Evolutionary conservation across 441 rosid genomes (phyloP).

Genomic region (Viola pubescens): DNA sequence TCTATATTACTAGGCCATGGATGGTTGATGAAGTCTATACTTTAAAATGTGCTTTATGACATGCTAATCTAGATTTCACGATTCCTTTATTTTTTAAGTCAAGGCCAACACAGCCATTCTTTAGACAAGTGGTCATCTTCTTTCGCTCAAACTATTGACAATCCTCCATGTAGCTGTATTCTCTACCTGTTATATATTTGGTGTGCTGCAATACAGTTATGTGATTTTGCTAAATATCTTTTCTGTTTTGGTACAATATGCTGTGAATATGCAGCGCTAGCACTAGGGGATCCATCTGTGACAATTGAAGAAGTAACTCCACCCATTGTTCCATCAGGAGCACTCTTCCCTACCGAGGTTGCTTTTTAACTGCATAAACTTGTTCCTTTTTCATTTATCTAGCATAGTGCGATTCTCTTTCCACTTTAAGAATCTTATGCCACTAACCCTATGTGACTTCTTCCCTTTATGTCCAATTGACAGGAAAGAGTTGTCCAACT

Average conservation of each 20-base stretch:
- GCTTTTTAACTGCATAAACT: slow-evolving; percentile 10
- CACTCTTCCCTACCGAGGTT: slow-evolving; percentile 90
- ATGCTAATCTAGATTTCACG: no score
- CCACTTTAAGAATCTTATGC: slow-evolving; percentile 20
- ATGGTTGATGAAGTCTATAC: no score
- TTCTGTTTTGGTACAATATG: slow-evolving; percentile 11
- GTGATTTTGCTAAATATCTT: slow-evolving; percentile 1
- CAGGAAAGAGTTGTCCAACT: slow-evolving; percentile 81
- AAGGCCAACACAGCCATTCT: no score
- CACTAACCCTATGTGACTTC: slow-evolving; percentile 11
- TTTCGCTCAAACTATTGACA: not conserved
- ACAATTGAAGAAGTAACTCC: slow-evolving; percentile 81
- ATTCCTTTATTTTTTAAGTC: not conserved
- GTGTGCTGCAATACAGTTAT: not conserved
- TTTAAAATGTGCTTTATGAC: no score
- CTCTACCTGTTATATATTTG: not conserved
- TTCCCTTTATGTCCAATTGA: slow-evolving; percentile 12
- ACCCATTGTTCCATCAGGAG: slow-evolving; percentile 57
- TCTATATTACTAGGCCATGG: no score
- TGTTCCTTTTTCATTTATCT: slow-evolving; percentile 3
- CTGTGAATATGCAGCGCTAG: slow-evolving; percentile 46
- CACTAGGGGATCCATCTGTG: slow-evolving; percentile 78
- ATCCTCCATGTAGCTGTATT: not conserved
- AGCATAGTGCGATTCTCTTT: slow-evolving; percentile 3
- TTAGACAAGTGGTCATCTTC: not conserved